Base-by-base conservation (phyloP, 495 filamentous ascomycete genomes). In the Xylaria grammica region DNA sequence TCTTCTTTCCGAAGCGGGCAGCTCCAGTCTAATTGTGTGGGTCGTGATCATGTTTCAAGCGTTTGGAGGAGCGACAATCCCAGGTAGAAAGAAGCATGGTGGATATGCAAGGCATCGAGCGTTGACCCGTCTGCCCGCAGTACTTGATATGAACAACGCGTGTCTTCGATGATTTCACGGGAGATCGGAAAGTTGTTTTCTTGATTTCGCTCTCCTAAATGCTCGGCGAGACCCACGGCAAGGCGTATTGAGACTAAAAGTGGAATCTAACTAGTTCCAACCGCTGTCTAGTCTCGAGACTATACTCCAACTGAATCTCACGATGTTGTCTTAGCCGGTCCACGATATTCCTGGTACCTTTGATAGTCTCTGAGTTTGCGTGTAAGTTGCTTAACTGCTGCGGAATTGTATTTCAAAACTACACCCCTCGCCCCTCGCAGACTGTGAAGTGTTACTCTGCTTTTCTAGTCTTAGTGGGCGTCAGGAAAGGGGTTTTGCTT, bases 1-100 rank as follows among this genome's bases (percentile, higher is more conserved):
- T 44, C 26, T 29, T 29, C 17, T 58, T 58, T 30, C 55, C 55
- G 15, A 46, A 58, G 40, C 17, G 1, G 55, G 55, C 40, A 45
- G 26, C 17, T n/a, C 38, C 20, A 58, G 15, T 46, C 6, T 32
- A 30, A 15, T n/a, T n/a, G n/a, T 29, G 34, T 44, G 53, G 53
- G 36, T n/a, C 24, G 7, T 13, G 2, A 20, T 9, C 4, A 46
- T 46, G 38, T 24, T 13, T 19, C 40, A n/a, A 11, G 20, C 26
- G 32, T 40, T 15, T 32, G 53, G n/a, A 44, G 8, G 17, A 9
- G 1, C 32, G 40, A 32, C 30, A 58, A 32, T 4, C 34, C 34
- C 11, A 36, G 34, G 5, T 7, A 9, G 19, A 5, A 42, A 19
- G 53, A 27, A 42, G 6, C 15, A 11, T n/a, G 24, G 36, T 44